Evolutionary conservation across 306 rosid genomes (phyloP).

Genomic region (Malus orientalis): DNA sequence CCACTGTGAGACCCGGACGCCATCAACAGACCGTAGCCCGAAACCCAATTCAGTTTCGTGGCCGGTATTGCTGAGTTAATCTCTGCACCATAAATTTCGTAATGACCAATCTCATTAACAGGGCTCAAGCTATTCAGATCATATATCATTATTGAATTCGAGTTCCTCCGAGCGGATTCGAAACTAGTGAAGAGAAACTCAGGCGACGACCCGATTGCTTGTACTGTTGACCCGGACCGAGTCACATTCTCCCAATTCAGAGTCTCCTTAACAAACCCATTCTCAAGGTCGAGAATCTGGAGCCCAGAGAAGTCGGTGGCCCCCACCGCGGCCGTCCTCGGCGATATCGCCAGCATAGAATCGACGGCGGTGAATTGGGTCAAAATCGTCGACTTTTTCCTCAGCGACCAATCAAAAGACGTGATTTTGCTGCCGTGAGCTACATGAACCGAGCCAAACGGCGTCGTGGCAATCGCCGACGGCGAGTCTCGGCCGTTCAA

Average conservation of each 20-base stretch:
- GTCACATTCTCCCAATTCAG: slow-evolving; percentile 85
- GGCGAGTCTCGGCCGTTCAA: slow-evolving; percentile 75
- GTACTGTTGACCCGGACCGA: slow-evolving; percentile 75
- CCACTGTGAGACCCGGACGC: slow-evolving; percentile 97
- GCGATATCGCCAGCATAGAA: slow-evolving; percentile 64
- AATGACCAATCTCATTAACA: slow-evolving; percentile 47
- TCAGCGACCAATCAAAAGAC: slow-evolving; percentile 83
- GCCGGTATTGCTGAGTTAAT: slow-evolving; percentile 85
- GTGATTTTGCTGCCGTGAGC: slow-evolving; percentile 91
- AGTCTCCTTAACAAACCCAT: slow-evolving; percentile 41
- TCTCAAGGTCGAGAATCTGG: slow-evolving; percentile 60
- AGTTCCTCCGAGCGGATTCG: slow-evolving; percentile 76
- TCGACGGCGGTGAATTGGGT: slow-evolving; percentile 85
- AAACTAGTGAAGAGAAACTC: slow-evolving; percentile 65
- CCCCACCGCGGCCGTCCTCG: slow-evolving; percentile 65
- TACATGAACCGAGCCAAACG: slow-evolving; percentile 65
- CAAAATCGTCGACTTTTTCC: slow-evolving; percentile 62
- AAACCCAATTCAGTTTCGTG: slow-evolving; percentile 66
- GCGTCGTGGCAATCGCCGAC: slow-evolving; percentile 60
- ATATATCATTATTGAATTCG: slow-evolving; percentile 70
- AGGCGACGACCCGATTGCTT: slow-evolving; percentile 64
- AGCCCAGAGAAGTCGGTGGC: slow-evolving; percentile 90
- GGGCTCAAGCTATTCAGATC: slow-evolving; percentile 48
- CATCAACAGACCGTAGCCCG: slow-evolving; percentile 49
- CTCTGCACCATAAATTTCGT: slow-evolving; percentile 78